Base-by-base conservation (phyloP, 148 eudicot genomes). In the Vaccinium vitisidaea region DNA sequence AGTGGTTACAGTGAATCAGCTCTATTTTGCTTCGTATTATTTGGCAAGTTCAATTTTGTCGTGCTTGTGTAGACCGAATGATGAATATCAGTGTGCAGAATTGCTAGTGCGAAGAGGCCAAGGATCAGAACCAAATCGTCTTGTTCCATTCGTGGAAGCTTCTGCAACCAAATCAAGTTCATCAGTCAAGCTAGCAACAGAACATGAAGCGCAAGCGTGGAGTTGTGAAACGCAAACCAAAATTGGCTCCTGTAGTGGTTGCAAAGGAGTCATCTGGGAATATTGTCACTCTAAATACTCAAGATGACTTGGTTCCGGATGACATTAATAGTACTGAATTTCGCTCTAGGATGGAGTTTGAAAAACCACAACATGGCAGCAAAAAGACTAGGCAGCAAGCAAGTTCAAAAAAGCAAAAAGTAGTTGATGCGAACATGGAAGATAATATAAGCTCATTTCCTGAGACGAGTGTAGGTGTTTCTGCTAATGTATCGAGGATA, bases 171-270 rank as follows among this genome's bases (percentile, higher is more conserved):
- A 54, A 74, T 21, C 27, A 85, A 85, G 30, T 23, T 73, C 12
- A 46, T 80, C 61, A 55, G 59, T 59, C 48, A 36, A 83, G 79
- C 43, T 32, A 83, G 53, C 23, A 55, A 32, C 77, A 18, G 1
- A 84, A 65, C 53, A 93, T 93, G 95, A 93, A 91, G 88, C 90
- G 91, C 77, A 93, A 90, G 80, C 91, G 91, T 55, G 88, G 90
- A 30, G 70, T 85, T 58, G 89, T 85, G 77, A 90, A 89, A 87
- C 76, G 87, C 69, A 91, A 93, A 76, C 69, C 75, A 73, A 89
- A 91, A 84, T 81, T 84, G 74, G 83, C 30, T 50, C 79, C 67
- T 23, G 71, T 82, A 15, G 83, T 46, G 63, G 84, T 70, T 71
- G 54, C 77, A n/a, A 61, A 84, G 36, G 74, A 87, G 70, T 83